Evolutionary conservation across 768 basidiomycete species (phyloP).

Genomic region (Pulveroboletus sp.): DNA sequence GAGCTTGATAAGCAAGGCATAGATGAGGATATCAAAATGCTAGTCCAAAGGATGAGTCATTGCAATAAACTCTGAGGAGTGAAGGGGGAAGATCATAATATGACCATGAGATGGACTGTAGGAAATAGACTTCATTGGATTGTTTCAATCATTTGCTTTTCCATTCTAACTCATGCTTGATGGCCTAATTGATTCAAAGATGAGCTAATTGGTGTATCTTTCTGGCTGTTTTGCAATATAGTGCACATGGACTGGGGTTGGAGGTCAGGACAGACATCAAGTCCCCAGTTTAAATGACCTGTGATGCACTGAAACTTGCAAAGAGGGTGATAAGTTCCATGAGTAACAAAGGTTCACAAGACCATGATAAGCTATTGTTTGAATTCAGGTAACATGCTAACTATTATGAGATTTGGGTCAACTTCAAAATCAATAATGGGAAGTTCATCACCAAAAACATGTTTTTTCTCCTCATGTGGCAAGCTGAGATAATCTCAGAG

Average conservation of each 20-base stretch:
- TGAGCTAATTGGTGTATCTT: slow-evolving; percentile 1
- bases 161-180: slow-evolving; percentile 25
- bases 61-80: slow-evolving; percentile 7
- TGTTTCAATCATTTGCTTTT: accelerated
- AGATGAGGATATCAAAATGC: slow-evolving; percentile 26
- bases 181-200: slow-evolving; percentile 3
- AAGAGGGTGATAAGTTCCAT: too few relatives aligned
- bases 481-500: slow-evolving; percentile 31
- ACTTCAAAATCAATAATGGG: slow-evolving; percentile 16
- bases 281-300: too few relatives aligned
- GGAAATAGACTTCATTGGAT: too few relatives aligned
- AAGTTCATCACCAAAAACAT: too few relatives aligned
- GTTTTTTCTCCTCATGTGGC: too few relatives aligned
- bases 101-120: neutral
- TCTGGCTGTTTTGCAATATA: too few relatives aligned
- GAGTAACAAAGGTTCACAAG: slow-evolving; percentile 10
- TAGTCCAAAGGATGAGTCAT: slow-evolving; percentile 23
- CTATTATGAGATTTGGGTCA: slow-evolving; percentile 23
- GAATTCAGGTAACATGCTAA: slow-evolving; percentile 13
- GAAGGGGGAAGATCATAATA: neutral
- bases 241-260: slow-evolving; percentile 28
- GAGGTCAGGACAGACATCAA: slow-evolving; percentile 34
- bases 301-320: slow-evolving; percentile 34
- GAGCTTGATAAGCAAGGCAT: neutral
- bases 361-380: slow-evolving; percentile 11